Percentiles rank a stretch among this genome's conserved stretches.
These are phyloP conservation scores for Chrysanthemum makinoi DNA, from an alignment of 129 eudicot species.

Conservation along the genomic window DNA sequence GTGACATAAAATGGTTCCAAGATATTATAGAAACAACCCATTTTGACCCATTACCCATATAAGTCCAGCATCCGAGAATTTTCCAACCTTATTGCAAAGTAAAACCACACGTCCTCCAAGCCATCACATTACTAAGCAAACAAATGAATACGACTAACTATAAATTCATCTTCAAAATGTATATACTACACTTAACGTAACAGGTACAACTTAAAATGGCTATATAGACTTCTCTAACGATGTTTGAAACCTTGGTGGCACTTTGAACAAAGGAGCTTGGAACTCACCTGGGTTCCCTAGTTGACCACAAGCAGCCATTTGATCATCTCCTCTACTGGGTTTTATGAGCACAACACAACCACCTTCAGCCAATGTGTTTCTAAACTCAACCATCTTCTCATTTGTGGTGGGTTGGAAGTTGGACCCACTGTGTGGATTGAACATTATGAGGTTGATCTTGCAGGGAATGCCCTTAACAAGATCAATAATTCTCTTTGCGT, in stretches of 20 bases:
- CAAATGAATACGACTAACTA: too few relatives aligned
- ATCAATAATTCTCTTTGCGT: constrained; percentile 75
- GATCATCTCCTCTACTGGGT: constrained; percentile 88
- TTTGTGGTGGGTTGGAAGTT: constrained; percentile 63
- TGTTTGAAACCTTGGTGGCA: constrained; percentile 68
- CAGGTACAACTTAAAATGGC: constrained; percentile 1
- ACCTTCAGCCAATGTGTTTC: constrained; percentile 63
- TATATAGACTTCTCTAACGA: constrained; percentile 40
- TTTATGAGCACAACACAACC: constrained; percentile 67
- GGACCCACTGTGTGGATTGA: constrained; percentile 88
- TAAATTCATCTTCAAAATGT: too few relatives aligned
- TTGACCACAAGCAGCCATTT: constrained; percentile 98
- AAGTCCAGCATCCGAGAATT: too few relatives aligned
- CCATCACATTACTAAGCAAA: too few relatives aligned
- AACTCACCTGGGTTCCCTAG: constrained; percentile 79
- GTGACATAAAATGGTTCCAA: too few relatives aligned
- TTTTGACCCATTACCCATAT: too few relatives aligned
- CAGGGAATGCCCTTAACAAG: constrained; percentile 90
- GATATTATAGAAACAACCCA: too few relatives aligned
- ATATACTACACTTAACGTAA: too few relatives aligned
- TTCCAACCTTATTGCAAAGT: too few relatives aligned
- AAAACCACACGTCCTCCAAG: too few relatives aligned
- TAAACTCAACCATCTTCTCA: constrained; percentile 74
- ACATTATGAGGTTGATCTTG: constrained; percentile 85
- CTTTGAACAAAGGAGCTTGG: constrained; percentile 79